A percentile compares a stretch with the other conserved stretches of the same genome.
Evolutionary conservation across 768 basidiomycete species (phyloP).

Genomic region (Cystobasidium tubakii): DNA sequence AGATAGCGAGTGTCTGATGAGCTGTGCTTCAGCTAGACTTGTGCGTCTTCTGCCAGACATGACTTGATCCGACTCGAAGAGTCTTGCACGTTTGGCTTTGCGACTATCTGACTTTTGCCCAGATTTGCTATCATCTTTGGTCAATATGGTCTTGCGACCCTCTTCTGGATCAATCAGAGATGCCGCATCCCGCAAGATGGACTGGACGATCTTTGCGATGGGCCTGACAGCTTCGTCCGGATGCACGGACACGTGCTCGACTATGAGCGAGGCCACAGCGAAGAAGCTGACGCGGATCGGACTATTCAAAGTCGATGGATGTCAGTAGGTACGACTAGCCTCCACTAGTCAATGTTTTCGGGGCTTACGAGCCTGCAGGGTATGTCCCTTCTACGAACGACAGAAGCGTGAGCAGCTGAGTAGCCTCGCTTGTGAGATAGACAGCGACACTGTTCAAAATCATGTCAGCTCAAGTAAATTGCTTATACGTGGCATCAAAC

Average conservation of each 20-base stretch:
- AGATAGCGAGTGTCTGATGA: conserved; percentile 2
- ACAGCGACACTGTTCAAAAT: not conserved
- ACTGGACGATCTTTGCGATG: conserved; percentile 22
- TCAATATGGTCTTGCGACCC: conserved; percentile 1
- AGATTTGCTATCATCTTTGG: not conserved
- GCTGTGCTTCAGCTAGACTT: not conserved
- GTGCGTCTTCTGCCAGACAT: conserved; percentile 1
- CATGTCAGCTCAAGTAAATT: not conserved
- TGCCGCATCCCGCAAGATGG: conserved; percentile 23
- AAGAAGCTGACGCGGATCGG: conserved; percentile 4
- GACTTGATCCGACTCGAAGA: conserved; percentile 27
- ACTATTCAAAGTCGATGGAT: not conserved
- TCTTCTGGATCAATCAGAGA: conserved; percentile 5
- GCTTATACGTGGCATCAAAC: not conserved
- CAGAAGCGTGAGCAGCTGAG: conserved; percentile 10
- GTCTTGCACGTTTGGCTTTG: conserved; percentile 1
- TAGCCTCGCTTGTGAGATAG: not conserved
- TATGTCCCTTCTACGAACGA: conserved; percentile 21
- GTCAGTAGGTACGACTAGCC: not conserved
- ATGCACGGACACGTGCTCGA: not conserved
- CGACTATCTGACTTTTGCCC: not conserved
- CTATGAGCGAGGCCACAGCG: conserved; percentile 13
- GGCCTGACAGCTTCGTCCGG: conserved; percentile 14
- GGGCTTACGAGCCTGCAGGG: conserved; percentile 14
- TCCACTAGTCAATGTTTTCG: not conserved